Base-by-base conservation (phyloP, 768 basidiomycete species). In the Neoboletus magnificus region DNA sequence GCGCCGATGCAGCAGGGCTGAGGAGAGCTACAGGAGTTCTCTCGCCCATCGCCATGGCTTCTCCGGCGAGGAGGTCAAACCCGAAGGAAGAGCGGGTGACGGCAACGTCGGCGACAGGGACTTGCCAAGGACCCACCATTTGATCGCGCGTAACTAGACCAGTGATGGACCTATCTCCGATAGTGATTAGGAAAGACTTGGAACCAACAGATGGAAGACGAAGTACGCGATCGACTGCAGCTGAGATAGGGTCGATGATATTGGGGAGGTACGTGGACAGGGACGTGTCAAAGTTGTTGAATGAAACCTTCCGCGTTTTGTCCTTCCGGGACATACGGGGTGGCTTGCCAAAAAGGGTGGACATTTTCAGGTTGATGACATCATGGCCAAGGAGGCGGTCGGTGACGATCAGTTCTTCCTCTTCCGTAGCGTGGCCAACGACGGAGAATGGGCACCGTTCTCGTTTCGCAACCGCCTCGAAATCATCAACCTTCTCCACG, bases 91-190 rank as follows among this genome's bases (percentile, higher is more conserved):
- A 80, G n/a, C 90, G 86, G 5, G 96, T 99, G 41, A 98, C 92
- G 3, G 96, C 97, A 48, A 97, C 96, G 62, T 99, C 96, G 20
- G 96, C 90, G 8, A 98, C 92, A 36, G 97, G 96, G 11, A 98
- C 90, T 73, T 99, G 97, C 90, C 91, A 99, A 0, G 95, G 96
- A 0, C 97, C 97, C 23, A 98, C 93, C 96, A 99, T 98, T 73
- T 99, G 97, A 69, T 99, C 97, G 50, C 97, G 84, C 7, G 89
- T 85, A 58, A 98, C 92, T 44, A 99, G 84, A 23, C 97, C 97
- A 0, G 95, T 93, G 70, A 99, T 87, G 35, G 88, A 81, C 43
- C 97, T 84, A 66, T 99, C 97, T 25, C 97, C 97, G 56, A 99
- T 99, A 48, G 97, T 99, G 71, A 99, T 94, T 47, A 99, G 81